Percentiles rank a stretch among this genome's conserved stretches.
These are phyloP conservation scores for Cryptosporidium viatorum DNA, from an alignment of 169 alveolate species.

Conservation along the genomic window DNA sequence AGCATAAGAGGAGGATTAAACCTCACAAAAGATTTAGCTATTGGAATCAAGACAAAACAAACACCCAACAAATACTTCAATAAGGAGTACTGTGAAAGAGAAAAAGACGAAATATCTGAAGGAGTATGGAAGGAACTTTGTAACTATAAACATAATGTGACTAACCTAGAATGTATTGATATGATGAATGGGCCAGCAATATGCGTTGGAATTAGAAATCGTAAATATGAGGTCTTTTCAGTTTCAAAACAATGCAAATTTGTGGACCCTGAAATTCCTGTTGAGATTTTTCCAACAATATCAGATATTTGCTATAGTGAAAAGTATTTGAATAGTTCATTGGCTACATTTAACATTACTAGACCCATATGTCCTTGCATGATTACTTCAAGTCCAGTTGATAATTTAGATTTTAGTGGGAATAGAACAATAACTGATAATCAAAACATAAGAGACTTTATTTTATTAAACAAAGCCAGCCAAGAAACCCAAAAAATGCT, in stretches of 20 bases:
- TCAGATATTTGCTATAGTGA: slow-evolving; percentile 23
- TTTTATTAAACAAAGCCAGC: neutral
- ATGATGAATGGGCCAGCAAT: slow-evolving; percentile 72
- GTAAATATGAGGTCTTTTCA: slow-evolving; percentile 30
- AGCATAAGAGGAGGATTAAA: neutral
- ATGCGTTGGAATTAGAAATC: slow-evolving; percentile 67
- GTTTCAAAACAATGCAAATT: slow-evolving; percentile 59
- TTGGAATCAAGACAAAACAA: neutral
- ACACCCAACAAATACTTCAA: slow-evolving; percentile 11
- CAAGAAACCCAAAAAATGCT: slow-evolving; percentile 1
- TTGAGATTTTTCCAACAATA: slow-evolving; percentile 51
- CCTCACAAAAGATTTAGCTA: neutral
- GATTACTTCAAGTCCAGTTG: slow-evolving; percentile 4
- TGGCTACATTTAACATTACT: neutral
- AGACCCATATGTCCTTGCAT: slow-evolving; percentile 32
- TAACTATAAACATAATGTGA: slow-evolving; percentile 5
- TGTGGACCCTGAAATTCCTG: slow-evolving; percentile 56
- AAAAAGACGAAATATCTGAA: neutral
- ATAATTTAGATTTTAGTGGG: neutral
- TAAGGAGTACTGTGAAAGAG: slow-evolving; percentile 26
- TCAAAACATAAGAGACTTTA: neutral
- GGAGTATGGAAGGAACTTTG: slow-evolving; percentile 39
- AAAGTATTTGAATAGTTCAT: neutral
- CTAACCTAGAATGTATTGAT: slow-evolving; percentile 62
- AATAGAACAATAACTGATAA: neutral